Evolutionary conservation across 352 stramenopile species (phyloP).

Genomic region (Pythium phragmiticola): DNA sequence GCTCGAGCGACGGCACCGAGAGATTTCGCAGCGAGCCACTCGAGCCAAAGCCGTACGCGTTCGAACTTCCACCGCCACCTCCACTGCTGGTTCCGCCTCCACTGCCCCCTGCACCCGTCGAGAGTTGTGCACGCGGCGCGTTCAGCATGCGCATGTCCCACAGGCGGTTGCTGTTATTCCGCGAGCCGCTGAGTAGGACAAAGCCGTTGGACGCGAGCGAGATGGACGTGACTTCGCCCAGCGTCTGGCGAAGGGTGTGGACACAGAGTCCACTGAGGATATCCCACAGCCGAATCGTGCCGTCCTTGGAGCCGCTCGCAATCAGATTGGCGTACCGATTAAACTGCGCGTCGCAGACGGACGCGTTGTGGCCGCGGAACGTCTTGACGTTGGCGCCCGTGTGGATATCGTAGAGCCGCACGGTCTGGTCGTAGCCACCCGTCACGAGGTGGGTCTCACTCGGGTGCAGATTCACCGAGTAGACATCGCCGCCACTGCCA

Average conservation of each 20-base stretch:
- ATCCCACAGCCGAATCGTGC: slow-evolving; percentile 84
- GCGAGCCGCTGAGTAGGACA: slow-evolving; percentile 74
- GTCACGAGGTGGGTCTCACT: slow-evolving; percentile 87
- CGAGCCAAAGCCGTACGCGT: slow-evolving; percentile 5
- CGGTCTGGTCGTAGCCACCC: slow-evolving; percentile 85
- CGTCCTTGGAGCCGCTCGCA: slow-evolving; percentile 84
- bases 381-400: slow-evolving; percentile 73
- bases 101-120: slow-evolving; percentile 24
- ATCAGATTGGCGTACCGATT: slow-evolving; percentile 87
- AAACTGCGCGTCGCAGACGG: slow-evolving; percentile 86
- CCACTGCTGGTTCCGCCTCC: not conserved
- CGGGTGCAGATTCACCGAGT: slow-evolving; percentile 83
- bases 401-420: slow-evolving; percentile 82
- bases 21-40: slow-evolving; percentile 24
- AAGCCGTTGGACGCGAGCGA: slow-evolving; percentile 82
- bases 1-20: slow-evolving; percentile 40
- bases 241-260: slow-evolving; percentile 79
- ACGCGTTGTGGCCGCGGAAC: slow-evolving; percentile 77
- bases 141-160: slow-evolving; percentile 89
- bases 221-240: slow-evolving; percentile 86
- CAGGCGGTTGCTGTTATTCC: slow-evolving; percentile 88
- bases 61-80: too few species aligned
- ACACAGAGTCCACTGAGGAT: slow-evolving; percentile 87
- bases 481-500: slow-evolving; percentile 59
- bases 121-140: slow-evolving; percentile 58